Percentiles rank a stretch among this genome's conserved stretches.
Conservation (phyloP, 225 moss, liverwort and hornwort genomes). For the Rhytidiadelphus loreus region DNA sequence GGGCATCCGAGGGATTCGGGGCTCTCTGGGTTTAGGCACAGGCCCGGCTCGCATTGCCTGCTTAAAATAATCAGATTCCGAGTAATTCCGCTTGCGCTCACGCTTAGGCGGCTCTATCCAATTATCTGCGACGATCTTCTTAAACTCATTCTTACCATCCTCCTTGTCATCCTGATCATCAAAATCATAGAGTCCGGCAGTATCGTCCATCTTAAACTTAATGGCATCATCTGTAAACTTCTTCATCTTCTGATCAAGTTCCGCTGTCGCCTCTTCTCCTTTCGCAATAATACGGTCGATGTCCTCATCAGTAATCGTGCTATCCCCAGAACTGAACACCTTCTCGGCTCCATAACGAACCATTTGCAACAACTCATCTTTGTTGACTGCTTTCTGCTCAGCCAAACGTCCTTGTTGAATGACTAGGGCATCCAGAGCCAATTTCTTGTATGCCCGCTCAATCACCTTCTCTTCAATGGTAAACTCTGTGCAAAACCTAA, state of each 20-base stretch:
- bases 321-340: conserved; percentile 96
- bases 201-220: conserved; percentile 99
- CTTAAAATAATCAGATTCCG: conserved; percentile 99
- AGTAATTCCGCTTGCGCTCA: conserved; percentile 96
- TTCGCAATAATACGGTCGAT: conserved; percentile 99
- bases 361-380: conserved; percentile 98
- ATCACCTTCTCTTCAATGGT: conserved; percentile 99
- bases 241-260: conserved; percentile 99
- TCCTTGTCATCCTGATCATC: conserved; percentile 95
- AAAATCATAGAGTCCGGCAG: conserved; percentile 93
- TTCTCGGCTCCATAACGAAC: conserved; percentile 98
- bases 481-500: conserved; percentile 98
- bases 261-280: conserved; percentile 97
- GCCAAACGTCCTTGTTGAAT: conserved; percentile 99
- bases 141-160: conserved; percentile 82
- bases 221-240: conserved; percentile 99
- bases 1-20: conserved; percentile 98
- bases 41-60: conserved; percentile 94
- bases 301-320: conserved; percentile 98
- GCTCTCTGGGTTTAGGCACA: conserved; percentile 87
- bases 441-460: conserved; percentile 96
- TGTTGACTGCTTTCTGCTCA: conserved; percentile 99
- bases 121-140: conserved; percentile 89
- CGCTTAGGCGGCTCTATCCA: conserved; percentile 97
- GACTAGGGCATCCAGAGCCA: conserved; percentile 96